Evolutionary conservation across 371 early-diverging fungal genomes (phyloP).

Genomic region (Agmasoma carcini): DNA sequence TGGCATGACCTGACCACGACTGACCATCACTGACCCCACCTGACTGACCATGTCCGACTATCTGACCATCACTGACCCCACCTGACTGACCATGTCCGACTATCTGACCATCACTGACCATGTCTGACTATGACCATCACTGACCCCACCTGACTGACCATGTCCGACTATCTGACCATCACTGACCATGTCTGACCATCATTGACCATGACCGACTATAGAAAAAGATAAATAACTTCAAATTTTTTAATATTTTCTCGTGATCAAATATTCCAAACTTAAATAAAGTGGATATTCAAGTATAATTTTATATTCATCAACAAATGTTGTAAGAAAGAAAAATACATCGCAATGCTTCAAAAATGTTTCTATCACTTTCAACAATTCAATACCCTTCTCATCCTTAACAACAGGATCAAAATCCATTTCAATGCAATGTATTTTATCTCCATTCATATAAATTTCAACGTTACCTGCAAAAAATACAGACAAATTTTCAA

Average conservation of each 20-base stretch:
- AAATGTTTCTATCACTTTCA: conserved; percentile 38
- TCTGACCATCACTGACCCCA: too few species aligned
- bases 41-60: too few species aligned
- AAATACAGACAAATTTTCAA: conserved; percentile 15
- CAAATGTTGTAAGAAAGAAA: conserved; percentile 42
- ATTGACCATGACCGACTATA: too few species aligned
- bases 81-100: too few species aligned
- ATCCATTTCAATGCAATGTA: conserved; percentile 40
- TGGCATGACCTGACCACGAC: too few species aligned
- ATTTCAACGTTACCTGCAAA: conserved; percentile 20
- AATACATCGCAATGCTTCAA: conserved; percentile 42
- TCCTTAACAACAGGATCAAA: conserved; percentile 39
- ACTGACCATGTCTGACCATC: too few species aligned
- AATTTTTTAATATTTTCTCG: background rate
- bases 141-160: too few species aligned
- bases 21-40: too few species aligned
- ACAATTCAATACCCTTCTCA: conserved; percentile 6
- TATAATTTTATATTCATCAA: conserved; percentile 36
- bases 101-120: too few species aligned
- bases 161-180: too few species aligned
- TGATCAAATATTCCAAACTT: conserved; percentile 28
- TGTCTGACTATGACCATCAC: too few species aligned
- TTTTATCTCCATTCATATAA: conserved; percentile 9
- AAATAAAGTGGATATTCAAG: conserved; percentile 28
- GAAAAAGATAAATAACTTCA: too few species aligned